These are phyloP conservation scores for Lyophyllum atratum DNA, from an alignment of 768 basidiomycete species.

Conservation along the genomic window DNA sequence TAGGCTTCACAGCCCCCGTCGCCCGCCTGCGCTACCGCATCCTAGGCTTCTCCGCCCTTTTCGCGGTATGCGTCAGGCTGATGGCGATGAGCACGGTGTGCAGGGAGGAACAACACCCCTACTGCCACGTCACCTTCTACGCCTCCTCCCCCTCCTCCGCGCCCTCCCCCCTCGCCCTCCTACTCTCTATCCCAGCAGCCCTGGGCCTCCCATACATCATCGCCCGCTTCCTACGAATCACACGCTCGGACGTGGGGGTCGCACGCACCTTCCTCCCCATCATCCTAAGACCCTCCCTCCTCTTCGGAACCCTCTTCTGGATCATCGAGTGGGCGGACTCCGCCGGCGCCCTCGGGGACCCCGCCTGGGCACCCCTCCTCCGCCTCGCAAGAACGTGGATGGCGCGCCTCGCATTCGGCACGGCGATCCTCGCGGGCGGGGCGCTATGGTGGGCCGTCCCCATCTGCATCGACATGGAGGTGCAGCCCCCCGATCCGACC, in stretches of 20 bases:
- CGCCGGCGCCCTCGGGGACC: slow-evolving; percentile 43
- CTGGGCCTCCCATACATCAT: slow-evolving; percentile 58
- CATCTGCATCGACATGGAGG: slow-evolving; percentile 68
- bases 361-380: slow-evolving; percentile 42
- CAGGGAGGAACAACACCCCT: slow-evolving; percentile 91
- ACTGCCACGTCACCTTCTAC: slow-evolving; percentile 90
- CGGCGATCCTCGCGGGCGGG: slow-evolving; percentile 54
- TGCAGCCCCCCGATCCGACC: slow-evolving; percentile 23
- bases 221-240: slow-evolving; percentile 58
- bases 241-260: slow-evolving; percentile 74
- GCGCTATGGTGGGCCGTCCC: slow-evolving; percentile 74
- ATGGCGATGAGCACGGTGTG: slow-evolving; percentile 86
- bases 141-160: slow-evolving; percentile 67
- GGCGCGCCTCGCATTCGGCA: slow-evolving; percentile 56
- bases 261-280: slow-evolving; percentile 64
- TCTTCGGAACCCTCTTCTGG: slow-evolving; percentile 73
- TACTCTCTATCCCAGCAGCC: slow-evolving; percentile 58
- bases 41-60: slow-evolving; percentile 66
- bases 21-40: slow-evolving; percentile 73
- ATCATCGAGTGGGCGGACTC: slow-evolving; percentile 79
- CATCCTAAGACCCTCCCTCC: slow-evolving; percentile 57
- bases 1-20: slow-evolving; percentile 69
- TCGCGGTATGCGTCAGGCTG: slow-evolving; percentile 69
- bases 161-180: slow-evolving; percentile 60
- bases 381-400: slow-evolving; percentile 59